Evolutionary conservation across 73 alveolate species (phyloP).

Genomic region (Tetrahymena malaccensis): DNA sequence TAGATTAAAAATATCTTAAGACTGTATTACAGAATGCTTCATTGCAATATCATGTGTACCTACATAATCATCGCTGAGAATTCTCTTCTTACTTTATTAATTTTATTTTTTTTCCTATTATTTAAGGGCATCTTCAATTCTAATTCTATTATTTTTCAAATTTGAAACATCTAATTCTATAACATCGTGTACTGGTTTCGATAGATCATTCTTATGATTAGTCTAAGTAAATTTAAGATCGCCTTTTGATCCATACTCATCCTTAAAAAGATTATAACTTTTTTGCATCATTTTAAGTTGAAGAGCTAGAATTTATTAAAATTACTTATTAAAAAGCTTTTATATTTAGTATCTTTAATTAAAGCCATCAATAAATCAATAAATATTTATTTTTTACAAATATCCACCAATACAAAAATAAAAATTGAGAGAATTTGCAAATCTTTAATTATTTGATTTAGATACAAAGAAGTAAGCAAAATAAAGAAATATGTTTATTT

Average conservation of each 20-base stretch:
- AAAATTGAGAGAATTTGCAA: too few relatives aligned
- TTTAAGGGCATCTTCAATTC: not conserved
- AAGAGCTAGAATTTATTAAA: not conserved
- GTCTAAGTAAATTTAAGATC: not conserved
- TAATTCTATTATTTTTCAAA: not conserved
- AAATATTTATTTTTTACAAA: too few relatives aligned
- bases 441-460: too few relatives aligned
- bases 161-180: not conserved
- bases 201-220: not conserved
- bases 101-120: not conserved
- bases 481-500: too few relatives aligned
- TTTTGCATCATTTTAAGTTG: not conserved
- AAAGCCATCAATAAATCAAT: not conserved
- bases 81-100: not conserved
- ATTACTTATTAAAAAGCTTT: too few relatives aligned
- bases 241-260: not conserved
- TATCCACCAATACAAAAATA: too few relatives aligned
- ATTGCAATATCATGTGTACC: not conserved
- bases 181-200: not conserved
- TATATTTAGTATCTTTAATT: not conserved
- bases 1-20: too few relatives aligned
- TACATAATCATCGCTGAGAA: not conserved
- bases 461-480: too few relatives aligned
- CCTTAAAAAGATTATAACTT: not conserved
- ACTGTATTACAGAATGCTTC: not conserved